Conservation (phyloP, 1,284 basidiomycete genomes). For the Fomes fomentarius region DNA sequence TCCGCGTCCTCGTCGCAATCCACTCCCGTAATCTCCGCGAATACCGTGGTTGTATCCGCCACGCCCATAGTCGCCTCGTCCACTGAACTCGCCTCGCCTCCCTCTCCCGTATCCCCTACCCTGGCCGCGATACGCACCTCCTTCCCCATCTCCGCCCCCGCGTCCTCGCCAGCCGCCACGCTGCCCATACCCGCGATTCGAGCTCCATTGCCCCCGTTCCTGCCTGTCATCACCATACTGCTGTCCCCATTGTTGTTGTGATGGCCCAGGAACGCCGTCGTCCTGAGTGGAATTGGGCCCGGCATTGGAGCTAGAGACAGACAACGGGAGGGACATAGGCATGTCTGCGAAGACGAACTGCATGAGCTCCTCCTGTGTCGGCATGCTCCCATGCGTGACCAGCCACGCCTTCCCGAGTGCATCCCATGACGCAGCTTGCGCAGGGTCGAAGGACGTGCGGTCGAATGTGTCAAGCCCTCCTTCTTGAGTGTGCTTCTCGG, state of each 20-base stretch:
- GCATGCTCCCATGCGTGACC: slow-evolving; percentile 62
- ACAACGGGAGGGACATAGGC: slow-evolving; percentile 12
- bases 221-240: neutral
- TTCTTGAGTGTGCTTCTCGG: slow-evolving; percentile 15
- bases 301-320: slow-evolving; percentile 1
- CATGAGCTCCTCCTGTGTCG: slow-evolving; percentile 75
- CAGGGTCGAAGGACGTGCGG: slow-evolving; percentile 69
- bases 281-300: slow-evolving; percentile 10
- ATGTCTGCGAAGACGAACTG: slow-evolving; percentile 57
- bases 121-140: neutral
- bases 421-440: slow-evolving; percentile 72
- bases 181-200: neutral
- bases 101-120: slow-evolving; percentile 11
- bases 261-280: neutral
- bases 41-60: slow-evolving; percentile 16
- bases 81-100: slow-evolving; percentile 10
- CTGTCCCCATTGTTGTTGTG: slow-evolving; percentile 3
- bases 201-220: neutral
- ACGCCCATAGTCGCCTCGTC: slow-evolving; percentile 13
- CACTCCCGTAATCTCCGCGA: slow-evolving; percentile 16
- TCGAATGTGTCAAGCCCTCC: slow-evolving; percentile 64
- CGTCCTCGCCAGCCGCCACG: slow-evolving; percentile 2
- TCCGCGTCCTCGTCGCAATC: neutral
- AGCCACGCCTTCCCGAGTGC: slow-evolving; percentile 75
- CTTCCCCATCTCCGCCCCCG: neutral